These are phyloP conservation scores for Nicotiana paniculata DNA, from an alignment of 257 asterid species.

Conservation along the genomic window DNA sequence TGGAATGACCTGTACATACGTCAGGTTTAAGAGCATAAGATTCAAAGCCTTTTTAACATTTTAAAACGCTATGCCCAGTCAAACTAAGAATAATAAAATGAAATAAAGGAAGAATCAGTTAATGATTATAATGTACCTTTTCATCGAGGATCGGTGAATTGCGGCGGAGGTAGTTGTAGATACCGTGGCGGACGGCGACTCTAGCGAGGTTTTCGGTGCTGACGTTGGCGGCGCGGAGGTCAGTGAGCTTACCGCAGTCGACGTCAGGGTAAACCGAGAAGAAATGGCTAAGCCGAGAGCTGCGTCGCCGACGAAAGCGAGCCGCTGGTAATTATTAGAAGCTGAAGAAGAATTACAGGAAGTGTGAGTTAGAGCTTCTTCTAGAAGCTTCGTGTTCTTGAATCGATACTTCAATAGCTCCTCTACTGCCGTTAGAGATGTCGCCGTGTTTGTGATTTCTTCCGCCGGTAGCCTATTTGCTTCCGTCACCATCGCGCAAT, in stretches of 20 bases:
- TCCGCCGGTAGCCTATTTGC: slow-evolving; percentile 1
- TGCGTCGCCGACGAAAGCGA: slow-evolving; percentile 77
- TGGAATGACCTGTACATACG: no score
- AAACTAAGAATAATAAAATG: no score
- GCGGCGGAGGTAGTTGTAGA: slow-evolving; percentile 57
- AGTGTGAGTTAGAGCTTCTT: slow-evolving; percentile 79
- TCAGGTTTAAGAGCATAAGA: no score
- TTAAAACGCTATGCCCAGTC: no score
- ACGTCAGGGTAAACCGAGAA: slow-evolving; percentile 41
- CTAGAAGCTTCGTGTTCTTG: slow-evolving; percentile 45
- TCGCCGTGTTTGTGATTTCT: slow-evolving; percentile 24
- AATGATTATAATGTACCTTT: slow-evolving; percentile 24
- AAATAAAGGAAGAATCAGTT: no score
- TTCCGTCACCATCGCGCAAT: neutral
- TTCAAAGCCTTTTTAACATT: no score
- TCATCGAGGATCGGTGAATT: slow-evolving; percentile 38
- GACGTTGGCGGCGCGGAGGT: slow-evolving; percentile 61
- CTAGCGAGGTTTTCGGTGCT: slow-evolving; percentile 92
- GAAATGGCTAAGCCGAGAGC: slow-evolving; percentile 58
- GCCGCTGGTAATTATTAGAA: slow-evolving; percentile 52
- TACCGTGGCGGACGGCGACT: slow-evolving; percentile 56
- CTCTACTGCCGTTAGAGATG: slow-evolving; percentile 47
- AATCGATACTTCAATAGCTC: slow-evolving; percentile 38
- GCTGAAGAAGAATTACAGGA: slow-evolving; percentile 41
- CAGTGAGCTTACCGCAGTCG: slow-evolving; percentile 62